Base-by-base conservation (phyloP, 306 rosid genomes). In the Oemleria cerasiformis region DNA sequence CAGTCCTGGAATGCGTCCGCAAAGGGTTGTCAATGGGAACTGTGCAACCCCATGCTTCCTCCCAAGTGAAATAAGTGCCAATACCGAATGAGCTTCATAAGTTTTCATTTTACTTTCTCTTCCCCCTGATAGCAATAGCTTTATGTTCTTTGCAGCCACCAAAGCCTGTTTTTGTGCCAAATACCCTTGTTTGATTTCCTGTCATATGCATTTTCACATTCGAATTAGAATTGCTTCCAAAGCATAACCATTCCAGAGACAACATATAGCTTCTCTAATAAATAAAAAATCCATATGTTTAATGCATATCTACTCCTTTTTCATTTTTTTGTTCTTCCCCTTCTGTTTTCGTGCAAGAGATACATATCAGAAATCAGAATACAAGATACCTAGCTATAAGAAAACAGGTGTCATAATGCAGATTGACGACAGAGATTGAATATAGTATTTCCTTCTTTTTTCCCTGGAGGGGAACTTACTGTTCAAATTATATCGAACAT, bases 151-250 rank as follows among this genome's bases (percentile, higher is more conserved):
- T 14, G 59, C 87, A 39, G 88, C 86, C 68, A 82, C 82, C 45
- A 67, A 80, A 23, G 96, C 98, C 23, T 90, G 96, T 67, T 84
- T 82, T 7, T 81, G 85, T 6, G 96, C 98, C 75, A 80, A 83
- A 80, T 81, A 83, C 65, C 98, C 92, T 82, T 90, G 97, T 72
- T 90, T 92, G 23, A 75, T 65, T 84, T 90, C 98, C 98, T 90
- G 80, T 77, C 41, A 48, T 48, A 42, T 4, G 25, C n/a, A 74
- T 68, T 79, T 43, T 43, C 71, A 56, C 76, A 75, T n/a, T 21
- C 65, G 53, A 13, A 70, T 77, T 48, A 78, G 68, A 20, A 9
- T 67, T 36, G 53, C 67, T 57, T 71, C 36, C 59, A 5, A 48
- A 34, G n/a, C 58, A 19, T 53, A 36, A 40, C 12, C 60, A 55